Conservation (phyloP, 257 asterid genomes). For the Echium plantagineum region DNA sequence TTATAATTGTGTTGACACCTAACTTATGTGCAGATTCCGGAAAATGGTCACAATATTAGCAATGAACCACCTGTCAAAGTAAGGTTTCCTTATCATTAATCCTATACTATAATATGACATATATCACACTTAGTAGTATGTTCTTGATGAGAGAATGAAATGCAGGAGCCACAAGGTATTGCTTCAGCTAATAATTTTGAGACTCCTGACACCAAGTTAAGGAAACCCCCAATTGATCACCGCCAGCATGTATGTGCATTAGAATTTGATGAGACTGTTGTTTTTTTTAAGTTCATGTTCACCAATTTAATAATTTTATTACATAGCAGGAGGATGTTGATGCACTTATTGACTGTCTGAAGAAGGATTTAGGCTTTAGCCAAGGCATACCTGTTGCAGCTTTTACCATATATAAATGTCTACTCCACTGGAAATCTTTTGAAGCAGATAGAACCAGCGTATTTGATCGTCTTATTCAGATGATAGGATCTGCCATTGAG, state of each 20-base stretch:
- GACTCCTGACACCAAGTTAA: conserved; percentile 74
- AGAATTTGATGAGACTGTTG: conserved; percentile 4
- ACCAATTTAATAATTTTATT: conserved; percentile 9
- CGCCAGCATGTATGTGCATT: conserved; percentile 54
- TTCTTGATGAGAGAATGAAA: conserved; percentile 5
- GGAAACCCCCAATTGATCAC: conserved; percentile 70
- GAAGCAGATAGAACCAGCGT: conserved; percentile 99
- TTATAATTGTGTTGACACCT: conserved; percentile 14
- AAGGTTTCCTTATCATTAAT: conserved; percentile 18
- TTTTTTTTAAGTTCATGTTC: conserved; percentile 9
- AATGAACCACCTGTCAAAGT: conserved; percentile 45
- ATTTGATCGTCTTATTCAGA: conserved; percentile 93
- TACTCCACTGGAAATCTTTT: conserved; percentile 95
- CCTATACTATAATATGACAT: conserved; percentile 9
- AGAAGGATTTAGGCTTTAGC: conserved; percentile 89
- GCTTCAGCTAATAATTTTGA: conserved; percentile 50
- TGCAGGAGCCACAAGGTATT: conserved; percentile 48
- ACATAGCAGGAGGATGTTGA: conserved; percentile 90
- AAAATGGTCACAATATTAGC: conserved; percentile 66
- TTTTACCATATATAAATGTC: conserved; percentile 93
- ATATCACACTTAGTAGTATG: conserved; percentile 10
- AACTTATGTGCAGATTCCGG: conserved; percentile 47
- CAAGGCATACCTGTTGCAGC: conserved; percentile 99
- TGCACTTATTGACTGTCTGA: conserved; percentile 76
- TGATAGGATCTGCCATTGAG: conserved; percentile 97